phyloP scores from a whole-genome alignment of 2,329 filamentous ascomycete species.

The Colletotrichum liaoningense region DNA sequence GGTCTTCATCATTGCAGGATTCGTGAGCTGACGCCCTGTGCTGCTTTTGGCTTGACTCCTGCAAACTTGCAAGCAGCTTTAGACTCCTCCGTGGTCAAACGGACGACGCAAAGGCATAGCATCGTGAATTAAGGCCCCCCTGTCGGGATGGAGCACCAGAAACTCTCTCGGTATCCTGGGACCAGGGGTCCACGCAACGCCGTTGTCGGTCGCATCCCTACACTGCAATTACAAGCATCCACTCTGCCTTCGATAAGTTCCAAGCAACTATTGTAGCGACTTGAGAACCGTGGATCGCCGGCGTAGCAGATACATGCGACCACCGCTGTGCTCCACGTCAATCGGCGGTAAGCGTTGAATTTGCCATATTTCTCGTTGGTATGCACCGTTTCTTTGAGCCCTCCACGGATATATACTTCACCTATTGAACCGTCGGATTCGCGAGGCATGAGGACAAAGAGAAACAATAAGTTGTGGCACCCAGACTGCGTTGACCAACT shows the following conservation, averaged over 20 bases:
- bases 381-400: neutral
- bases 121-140: conserved; percentile 9
- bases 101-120: conserved; percentile 17
- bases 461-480: too few relatives aligned
- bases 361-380: neutral
- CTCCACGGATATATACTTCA: neutral
- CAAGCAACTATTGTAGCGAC: conserved; percentile 21
- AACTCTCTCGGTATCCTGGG: conserved; percentile 1
- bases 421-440: neutral
- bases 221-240: conserved; percentile 27
- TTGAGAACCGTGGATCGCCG: conserved; percentile 16
- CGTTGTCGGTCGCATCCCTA: conserved; percentile 22
- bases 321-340: neutral
- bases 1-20: neutral
- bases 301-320: conserved; percentile 20
- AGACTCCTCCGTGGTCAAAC: neutral
- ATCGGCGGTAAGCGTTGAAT: neutral
- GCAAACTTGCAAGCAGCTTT: neutral
- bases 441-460: neutral
- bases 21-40: neutral
- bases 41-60: neutral
- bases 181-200: conserved; percentile 20
- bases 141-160: conserved; percentile 4
- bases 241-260: conserved; percentile 25
- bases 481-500: neutral